phyloP scores from a whole-genome alignment of 1,139 yeast species.

The Kodamaea fungicola region DNA sequence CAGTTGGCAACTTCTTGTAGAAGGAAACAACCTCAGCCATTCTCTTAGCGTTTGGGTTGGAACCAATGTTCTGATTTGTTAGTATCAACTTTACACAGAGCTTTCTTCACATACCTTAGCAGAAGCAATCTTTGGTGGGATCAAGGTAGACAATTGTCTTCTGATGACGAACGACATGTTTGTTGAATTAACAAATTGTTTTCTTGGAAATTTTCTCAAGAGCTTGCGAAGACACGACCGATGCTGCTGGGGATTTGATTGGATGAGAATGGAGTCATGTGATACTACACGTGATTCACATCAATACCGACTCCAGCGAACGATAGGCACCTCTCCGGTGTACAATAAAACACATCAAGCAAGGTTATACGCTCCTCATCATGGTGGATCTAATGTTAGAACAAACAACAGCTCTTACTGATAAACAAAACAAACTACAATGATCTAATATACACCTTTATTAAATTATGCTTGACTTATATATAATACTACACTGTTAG shows the following conservation, averaged over 20 bases:
- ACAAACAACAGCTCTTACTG: too few relatives aligned
- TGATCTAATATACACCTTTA: background rate
- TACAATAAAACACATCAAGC: too few relatives aligned
- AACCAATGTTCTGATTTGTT: conserved; percentile 73
- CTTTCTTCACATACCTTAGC: conserved; percentile 66
- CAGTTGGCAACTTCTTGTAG: conserved; percentile 96
- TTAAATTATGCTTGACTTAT: conserved; percentile 37
- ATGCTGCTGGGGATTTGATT: conserved; percentile 7
- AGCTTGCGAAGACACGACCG: conserved; percentile 11
- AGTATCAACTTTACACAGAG: conserved; percentile 21
- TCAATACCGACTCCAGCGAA: background rate
- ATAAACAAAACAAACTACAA: too few relatives aligned
- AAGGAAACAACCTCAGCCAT: conserved; percentile 92
- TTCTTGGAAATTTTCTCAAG: conserved; percentile 7
- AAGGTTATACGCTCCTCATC: too few relatives aligned
- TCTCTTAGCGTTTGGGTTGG: conserved; percentile 96
- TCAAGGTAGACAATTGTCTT: conserved; percentile 92
- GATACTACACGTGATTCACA: background rate
- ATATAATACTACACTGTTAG: conserved; percentile 42
- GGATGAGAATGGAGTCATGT: conserved; percentile 2
- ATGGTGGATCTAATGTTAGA: too few relatives aligned
- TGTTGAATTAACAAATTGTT: conserved; percentile 8
- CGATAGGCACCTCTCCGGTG: background rate
- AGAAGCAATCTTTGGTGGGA: conserved; percentile 98
- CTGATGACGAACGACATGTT: conserved; percentile 80